phyloP scores from a whole-genome alignment of 805 yeast species.

The Barnettozyma botsteinii region DNA sequence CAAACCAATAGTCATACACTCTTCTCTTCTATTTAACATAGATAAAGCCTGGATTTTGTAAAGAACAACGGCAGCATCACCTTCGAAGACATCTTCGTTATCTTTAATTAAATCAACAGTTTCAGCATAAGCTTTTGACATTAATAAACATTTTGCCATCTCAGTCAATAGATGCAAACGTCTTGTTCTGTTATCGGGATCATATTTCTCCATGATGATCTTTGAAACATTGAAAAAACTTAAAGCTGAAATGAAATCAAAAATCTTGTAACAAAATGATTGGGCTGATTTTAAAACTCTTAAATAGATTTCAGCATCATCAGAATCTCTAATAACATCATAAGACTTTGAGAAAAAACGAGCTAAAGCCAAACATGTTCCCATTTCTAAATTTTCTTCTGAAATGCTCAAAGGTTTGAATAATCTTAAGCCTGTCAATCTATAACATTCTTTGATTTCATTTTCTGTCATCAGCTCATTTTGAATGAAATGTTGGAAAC shows the following conservation, averaged over 20 bases:
- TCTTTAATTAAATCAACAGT: slow-evolving; percentile 33
- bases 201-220: slow-evolving; percentile 14
- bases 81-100: slow-evolving; percentile 27
- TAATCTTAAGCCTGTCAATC: slow-evolving; percentile 38
- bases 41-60: slow-evolving; percentile 30
- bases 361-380: slow-evolving; percentile 15
- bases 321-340: slow-evolving; percentile 11
- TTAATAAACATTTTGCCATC: slow-evolving; percentile 21
- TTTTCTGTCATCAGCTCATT: slow-evolving; percentile 21
- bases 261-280: slow-evolving; percentile 37
- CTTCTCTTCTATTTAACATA: slow-evolving; percentile 10
- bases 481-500: slow-evolving; percentile 30
- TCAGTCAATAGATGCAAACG: slow-evolving; percentile 12
- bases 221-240: slow-evolving; percentile 35
- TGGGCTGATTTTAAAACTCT: slow-evolving; percentile 40
- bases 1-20: slow-evolving; percentile 24
- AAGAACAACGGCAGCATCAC: slow-evolving; percentile 30
- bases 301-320: slow-evolving; percentile 33
- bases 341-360: slow-evolving; percentile 16
- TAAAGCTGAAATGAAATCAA: slow-evolving; percentile 37
- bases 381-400: slow-evolving; percentile 1
- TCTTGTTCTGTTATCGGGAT: neutral
- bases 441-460: slow-evolving; percentile 31
- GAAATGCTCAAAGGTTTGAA: slow-evolving; percentile 9
- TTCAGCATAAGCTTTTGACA: slow-evolving; percentile 28